phyloP scores from a whole-genome alignment of 169 alveolate species.

The Plasmodium vinckei region DNA sequence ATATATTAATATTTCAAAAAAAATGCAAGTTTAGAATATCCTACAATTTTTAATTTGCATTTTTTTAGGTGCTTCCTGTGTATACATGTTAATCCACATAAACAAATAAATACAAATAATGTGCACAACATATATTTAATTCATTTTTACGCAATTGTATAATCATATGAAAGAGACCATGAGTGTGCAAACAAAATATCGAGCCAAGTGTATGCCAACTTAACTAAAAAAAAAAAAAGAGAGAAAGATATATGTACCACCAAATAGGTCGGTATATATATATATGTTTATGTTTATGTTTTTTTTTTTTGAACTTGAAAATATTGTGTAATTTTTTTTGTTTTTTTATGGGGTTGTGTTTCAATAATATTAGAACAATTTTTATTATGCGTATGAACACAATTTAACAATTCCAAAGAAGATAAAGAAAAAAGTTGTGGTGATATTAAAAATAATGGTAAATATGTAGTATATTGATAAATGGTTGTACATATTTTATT shows the following conservation, averaged over 20 bases:
- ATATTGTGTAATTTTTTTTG: conserved; percentile 52
- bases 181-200: too few species aligned
- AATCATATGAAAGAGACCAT: too few species aligned
- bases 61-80: too few species aligned
- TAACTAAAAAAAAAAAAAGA: too few species aligned
- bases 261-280: too few species aligned
- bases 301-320: conserved; percentile 7
- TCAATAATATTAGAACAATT: conserved; percentile 11
- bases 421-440: conserved; percentile 35
- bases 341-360: conserved; percentile 61
- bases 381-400: conserved; percentile 24
- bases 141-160: too few species aligned
- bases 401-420: conserved; percentile 5
- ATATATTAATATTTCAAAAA: neutral
- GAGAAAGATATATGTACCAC: too few species aligned
- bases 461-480: conserved; percentile 19
- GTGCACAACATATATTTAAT: too few species aligned
- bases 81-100: too few species aligned
- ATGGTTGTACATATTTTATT: conserved; percentile 2
- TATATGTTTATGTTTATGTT: neutral
- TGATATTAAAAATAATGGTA: conserved; percentile 24
- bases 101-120: too few species aligned
- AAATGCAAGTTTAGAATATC: neutral
- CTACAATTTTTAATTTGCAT: neutral
- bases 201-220: too few species aligned